Evolutionary conservation across 75 land plant species (phyloP), one percentile per base, ranked within the genome.

Genomic region (Pinus taeda): DNA sequence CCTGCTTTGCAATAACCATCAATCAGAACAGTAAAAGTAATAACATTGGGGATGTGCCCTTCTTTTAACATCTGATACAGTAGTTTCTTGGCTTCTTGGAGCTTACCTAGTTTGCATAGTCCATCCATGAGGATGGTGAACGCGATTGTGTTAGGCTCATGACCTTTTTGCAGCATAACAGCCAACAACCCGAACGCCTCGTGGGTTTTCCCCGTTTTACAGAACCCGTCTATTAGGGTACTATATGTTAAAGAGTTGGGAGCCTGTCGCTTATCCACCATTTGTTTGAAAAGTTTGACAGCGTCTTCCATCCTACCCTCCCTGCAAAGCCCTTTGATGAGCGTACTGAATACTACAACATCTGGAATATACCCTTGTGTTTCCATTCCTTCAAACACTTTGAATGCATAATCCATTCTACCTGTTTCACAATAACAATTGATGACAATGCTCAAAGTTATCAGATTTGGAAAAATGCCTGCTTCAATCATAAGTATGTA

Each of bases 1-100:
- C 71, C 74, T 33, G 76, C 86, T 66, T 77, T 67, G 49, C 85
- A 81, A 58, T 81, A 76, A 26, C 78, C 77, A 76, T 57, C 74
- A n/a, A 83, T 69, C 45, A 86, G 71, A 37, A 79, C 77, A 73
- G 82, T 86, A 49, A 77, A 86, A 4, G 85, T 80, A 4, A 83
- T 61, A 9, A 74, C 26, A 80, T 86, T 86, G 12, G 80, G 77
- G 33, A 6, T 56, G 12, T 74, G 26, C 11, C 55, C 55, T 49
- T 49, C 55, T 9, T 49, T 49, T 9, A 49, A 49, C 55, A 49
- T 49, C 11, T 9, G 12, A 49, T 49, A 49, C 55, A 49, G 55
- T 49, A 75, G 64, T 24, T 17, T 71, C 42, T 12, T 69, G 15
- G 81, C 81, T 26, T 45, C 13, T 15, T 21, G 55, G 30, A 76